These are phyloP conservation scores for Colletotrichum kahawae DNA, from an alignment of 2,329 filamentous ascomycete species.

Conservation along the genomic window DNA sequence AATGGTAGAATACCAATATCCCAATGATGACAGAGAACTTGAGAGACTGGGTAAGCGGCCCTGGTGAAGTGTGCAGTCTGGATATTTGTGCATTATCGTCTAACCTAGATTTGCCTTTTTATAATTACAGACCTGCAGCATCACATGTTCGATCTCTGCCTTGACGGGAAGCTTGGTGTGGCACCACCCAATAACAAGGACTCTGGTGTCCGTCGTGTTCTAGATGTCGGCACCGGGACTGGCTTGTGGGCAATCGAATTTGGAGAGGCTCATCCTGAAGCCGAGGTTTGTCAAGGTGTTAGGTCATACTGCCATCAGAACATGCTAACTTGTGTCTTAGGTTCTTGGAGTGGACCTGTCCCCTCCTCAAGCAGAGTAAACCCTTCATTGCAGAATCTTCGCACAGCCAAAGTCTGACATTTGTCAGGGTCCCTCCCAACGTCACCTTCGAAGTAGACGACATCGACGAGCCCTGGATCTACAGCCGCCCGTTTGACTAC, in stretches of 20 bases:
- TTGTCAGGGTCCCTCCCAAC: conserved; percentile 42
- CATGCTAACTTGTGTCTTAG: background rate
- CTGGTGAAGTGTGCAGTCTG: background rate
- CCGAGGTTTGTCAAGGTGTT: background rate
- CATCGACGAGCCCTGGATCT: conserved; percentile 36
- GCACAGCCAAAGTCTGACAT: background rate
- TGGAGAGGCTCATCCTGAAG: background rate
- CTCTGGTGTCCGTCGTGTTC: background rate
- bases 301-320: background rate
- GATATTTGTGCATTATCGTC: background rate
- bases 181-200: background rate
- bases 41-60: background rate
- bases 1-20: background rate
- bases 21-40: background rate
- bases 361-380: background rate
- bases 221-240: background rate
- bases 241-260: background rate
- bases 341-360: background rate
- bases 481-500: conserved; percentile 34
- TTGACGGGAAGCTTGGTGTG: background rate
- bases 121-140: background rate
- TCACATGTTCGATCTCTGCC: background rate
- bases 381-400: conserved; percentile 26
- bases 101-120: background rate
- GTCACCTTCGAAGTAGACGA: conserved; percentile 46